Conservation (phyloP, 257 asterid genomes). For the Jasminum sambac region DNA sequence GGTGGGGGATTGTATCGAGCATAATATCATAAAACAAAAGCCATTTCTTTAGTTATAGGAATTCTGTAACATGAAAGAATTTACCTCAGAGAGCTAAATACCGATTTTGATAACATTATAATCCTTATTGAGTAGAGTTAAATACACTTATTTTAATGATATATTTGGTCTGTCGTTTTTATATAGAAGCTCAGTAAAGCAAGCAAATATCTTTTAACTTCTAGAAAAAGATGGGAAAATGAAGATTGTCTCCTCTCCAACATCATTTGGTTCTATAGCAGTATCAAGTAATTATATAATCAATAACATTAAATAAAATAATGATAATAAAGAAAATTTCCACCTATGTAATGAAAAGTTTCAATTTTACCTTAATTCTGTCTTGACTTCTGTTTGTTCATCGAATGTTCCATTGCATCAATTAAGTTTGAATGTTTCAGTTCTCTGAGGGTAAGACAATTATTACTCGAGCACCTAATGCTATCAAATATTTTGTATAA, state of each 20-base stretch:
- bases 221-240: too few relatives aligned
- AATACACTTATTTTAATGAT: neutral
- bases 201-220: too few relatives aligned
- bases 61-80: conserved; percentile 3
- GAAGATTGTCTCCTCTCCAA: neutral
- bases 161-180: neutral
- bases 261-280: conserved; percentile 2
- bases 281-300: neutral
- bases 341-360: conserved; percentile 4
- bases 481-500: conserved; percentile 82
- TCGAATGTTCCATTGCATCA: conserved; percentile 95
- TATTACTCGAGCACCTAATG: conserved; percentile 85
- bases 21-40: conserved; percentile 1
- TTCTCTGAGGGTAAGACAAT: conserved; percentile 89
- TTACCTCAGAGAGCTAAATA: neutral
- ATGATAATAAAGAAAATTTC: conserved; percentile 4
- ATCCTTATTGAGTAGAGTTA: conserved; percentile 1
- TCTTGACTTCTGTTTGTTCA: conserved; percentile 94
- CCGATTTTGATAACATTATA: conserved; percentile 10
- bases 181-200: too few relatives aligned
- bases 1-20: conserved; percentile 1
- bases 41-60: neutral
- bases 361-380: conserved; percentile 72
- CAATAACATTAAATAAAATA: conserved; percentile 13
- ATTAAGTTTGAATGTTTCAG: conserved; percentile 86